These are phyloP conservation scores for Globisporangium okanoganense DNA, from an alignment of 352 stramenopile genomes.

Conservation along the genomic window DNA sequence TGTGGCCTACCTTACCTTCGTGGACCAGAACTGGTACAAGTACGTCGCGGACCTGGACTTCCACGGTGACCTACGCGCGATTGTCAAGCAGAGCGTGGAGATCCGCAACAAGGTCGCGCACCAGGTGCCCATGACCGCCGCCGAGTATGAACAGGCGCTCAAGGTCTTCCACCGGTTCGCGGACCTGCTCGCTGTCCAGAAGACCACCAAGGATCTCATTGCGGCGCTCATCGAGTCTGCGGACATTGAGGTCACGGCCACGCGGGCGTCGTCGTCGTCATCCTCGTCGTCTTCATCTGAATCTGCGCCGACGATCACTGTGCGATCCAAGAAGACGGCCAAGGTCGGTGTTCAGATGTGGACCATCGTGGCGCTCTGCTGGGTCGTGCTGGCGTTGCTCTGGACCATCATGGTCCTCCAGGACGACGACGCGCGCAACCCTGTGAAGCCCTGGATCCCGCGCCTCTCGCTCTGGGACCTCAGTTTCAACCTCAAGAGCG, in stretches of 20 bases:
- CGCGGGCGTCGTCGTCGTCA: not conserved
- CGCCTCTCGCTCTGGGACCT: constrained; percentile 8
- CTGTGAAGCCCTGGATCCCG: constrained; percentile 5
- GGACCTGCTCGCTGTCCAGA: constrained; percentile 6
- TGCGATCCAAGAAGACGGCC: not conserved
- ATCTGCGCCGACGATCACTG: not conserved
- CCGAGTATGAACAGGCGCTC: constrained; percentile 5
- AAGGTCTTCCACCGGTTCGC: constrained; percentile 5
- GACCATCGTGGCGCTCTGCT: constrained; percentile 8
- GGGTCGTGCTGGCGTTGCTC: constrained; percentile 9
- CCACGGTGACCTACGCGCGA: constrained; percentile 9
- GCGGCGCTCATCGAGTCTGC: constrained; percentile 3
- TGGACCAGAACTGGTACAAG: constrained; percentile 11
- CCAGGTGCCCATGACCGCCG: not conserved
- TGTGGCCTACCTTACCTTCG: constrained; percentile 5
- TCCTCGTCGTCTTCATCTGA: not conserved
- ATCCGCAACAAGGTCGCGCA: constrained; percentile 8
- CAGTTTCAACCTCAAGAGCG: not conserved
- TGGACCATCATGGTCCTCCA: constrained; percentile 10
- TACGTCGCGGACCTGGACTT: constrained; percentile 10
- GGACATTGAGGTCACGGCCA: not conserved
- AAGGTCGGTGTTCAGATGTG: constrained; percentile 5
- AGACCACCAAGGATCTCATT: constrained; percentile 9
- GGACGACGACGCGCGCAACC: constrained; percentile 1
- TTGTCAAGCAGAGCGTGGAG: constrained; percentile 6